Conservation (phyloP, 495 filamentous ascomycete genomes). For the Pyronema omphalodes region DNA sequence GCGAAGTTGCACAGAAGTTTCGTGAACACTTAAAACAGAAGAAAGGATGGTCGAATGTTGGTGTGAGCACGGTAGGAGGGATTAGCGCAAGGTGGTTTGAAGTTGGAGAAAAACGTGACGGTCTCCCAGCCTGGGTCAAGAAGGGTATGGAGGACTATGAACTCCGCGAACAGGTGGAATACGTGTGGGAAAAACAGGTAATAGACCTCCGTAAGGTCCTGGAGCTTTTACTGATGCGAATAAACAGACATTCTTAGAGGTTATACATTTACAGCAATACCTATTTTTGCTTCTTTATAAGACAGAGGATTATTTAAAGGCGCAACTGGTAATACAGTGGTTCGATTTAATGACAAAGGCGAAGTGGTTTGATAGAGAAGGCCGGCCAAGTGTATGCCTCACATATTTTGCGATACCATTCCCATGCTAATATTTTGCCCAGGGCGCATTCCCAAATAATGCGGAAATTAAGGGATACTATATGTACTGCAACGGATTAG, state of each 20-base stretch:
- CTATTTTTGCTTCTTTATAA: conserved; percentile 50
- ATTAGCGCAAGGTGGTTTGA: conserved; percentile 17
- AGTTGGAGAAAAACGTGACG: conserved; percentile 7
- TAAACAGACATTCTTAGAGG: conserved; percentile 20
- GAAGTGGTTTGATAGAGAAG: conserved; percentile 8
- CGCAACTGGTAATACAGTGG: conserved; percentile 48
- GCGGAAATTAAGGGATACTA: conserved; percentile 36
- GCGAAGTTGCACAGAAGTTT: conserved; percentile 16
- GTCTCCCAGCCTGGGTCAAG: conserved; percentile 5
- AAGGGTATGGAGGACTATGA: conserved; percentile 7
- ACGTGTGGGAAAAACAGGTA: conserved; percentile 24
- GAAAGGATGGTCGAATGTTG: conserved; percentile 14
- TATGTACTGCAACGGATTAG: conserved; percentile 44
- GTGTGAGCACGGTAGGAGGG: conserved; percentile 12
- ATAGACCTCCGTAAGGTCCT: not conserved
- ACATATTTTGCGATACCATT: not conserved
- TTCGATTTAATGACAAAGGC: conserved; percentile 44
- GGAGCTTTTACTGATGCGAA: not conserved
- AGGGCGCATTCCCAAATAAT: conserved; percentile 23
- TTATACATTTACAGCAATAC: conserved; percentile 21
- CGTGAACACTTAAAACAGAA: conserved; percentile 9
- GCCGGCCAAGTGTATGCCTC: not conserved
- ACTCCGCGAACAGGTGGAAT: conserved; percentile 13
- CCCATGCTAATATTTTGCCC: conserved; percentile 5
- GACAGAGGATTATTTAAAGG: conserved; percentile 34